Conservation (phyloP, 2,329 filamentous ascomycete species). For the Cladosporium sp. region DNA sequence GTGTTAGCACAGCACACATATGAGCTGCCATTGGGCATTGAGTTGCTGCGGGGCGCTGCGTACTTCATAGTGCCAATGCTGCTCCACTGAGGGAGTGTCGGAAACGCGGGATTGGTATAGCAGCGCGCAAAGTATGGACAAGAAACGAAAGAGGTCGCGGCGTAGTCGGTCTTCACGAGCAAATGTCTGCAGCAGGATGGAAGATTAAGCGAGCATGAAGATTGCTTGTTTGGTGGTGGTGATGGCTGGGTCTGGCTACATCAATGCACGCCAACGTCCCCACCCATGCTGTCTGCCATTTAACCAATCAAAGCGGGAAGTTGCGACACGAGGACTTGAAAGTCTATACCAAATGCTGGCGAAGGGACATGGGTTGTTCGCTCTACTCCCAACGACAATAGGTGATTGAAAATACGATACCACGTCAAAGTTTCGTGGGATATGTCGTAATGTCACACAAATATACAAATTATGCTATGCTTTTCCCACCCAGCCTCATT, state of each 20-base stretch:
- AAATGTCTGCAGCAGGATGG: not conserved
- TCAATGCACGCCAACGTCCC: constrained; percentile 1
- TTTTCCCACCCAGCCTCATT: not conserved
- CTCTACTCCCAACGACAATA: not conserved
- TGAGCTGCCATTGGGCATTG: constrained; percentile 16
- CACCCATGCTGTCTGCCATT: not conserved
- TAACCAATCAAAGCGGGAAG: not conserved
- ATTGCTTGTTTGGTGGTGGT: constrained; percentile 10
- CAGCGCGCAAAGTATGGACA: not conserved
- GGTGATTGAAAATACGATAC: not conserved
- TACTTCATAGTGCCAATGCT: constrained; percentile 19
- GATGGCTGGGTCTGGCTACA: constrained; percentile 12
- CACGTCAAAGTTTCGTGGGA: not conserved
- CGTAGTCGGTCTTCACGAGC: not conserved
- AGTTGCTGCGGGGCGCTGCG: constrained; percentile 14
- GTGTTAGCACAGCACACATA: constrained; percentile 2
- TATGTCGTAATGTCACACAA: not conserved
- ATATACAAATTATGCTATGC: not conserved
- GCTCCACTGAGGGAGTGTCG: constrained; percentile 10
- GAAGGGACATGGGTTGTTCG: not conserved
- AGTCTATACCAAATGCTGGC: not conserved
- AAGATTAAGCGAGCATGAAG: constrained; percentile 17
- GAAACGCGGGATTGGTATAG: not conserved
- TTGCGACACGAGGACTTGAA: not conserved
- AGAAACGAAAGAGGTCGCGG: not conserved